Percentiles rank a stretch among this genome's conserved stretches.
Conservation (phyloP, 2,329 filamentous ascomycete genomes). For the Cladosporium halotolerans region DNA sequence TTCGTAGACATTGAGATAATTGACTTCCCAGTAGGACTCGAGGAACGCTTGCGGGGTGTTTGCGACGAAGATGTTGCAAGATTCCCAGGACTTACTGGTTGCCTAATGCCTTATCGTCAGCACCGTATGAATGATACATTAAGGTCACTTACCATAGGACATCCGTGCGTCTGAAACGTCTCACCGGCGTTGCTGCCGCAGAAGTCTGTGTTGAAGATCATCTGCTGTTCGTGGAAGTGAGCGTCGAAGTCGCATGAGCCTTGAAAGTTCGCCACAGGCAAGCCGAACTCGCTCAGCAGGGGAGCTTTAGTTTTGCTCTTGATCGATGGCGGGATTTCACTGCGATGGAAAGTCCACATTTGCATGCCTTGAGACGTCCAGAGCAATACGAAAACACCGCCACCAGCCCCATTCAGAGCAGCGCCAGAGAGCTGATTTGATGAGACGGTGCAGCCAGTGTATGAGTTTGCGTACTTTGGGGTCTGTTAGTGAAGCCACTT, state of each 20-base stretch:
- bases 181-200: conserved; percentile 33
- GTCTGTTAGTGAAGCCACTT: not conserved
- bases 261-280: conserved; percentile 51
- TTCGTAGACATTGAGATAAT: conserved; percentile 32
- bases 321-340: conserved; percentile 58
- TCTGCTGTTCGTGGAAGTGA: conserved; percentile 30
- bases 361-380: conserved; percentile 68
- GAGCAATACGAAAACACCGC: conserved; percentile 42
- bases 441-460: conserved; percentile 29
- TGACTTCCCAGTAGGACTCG: conserved; percentile 37
- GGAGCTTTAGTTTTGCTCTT: conserved; percentile 47
- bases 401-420: conserved; percentile 43
- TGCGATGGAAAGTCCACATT: conserved; percentile 74
- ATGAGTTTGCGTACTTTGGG: conserved; percentile 3
- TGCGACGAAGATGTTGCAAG: conserved; percentile 27
- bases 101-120: not conserved
- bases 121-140: not conserved
- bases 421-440: conserved; percentile 33
- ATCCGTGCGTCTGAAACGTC: conserved; percentile 20
- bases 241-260: conserved; percentile 29
- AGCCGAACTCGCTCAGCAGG: conserved; percentile 51
- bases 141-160: conserved; percentile 17
- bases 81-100: conserved; percentile 20
- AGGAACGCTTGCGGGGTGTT: conserved; percentile 27
- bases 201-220: conserved; percentile 34